Base-by-base conservation (phyloP, 2,329 filamentous ascomycete genomes). In the Chrysoporthe cubensis region DNA sequence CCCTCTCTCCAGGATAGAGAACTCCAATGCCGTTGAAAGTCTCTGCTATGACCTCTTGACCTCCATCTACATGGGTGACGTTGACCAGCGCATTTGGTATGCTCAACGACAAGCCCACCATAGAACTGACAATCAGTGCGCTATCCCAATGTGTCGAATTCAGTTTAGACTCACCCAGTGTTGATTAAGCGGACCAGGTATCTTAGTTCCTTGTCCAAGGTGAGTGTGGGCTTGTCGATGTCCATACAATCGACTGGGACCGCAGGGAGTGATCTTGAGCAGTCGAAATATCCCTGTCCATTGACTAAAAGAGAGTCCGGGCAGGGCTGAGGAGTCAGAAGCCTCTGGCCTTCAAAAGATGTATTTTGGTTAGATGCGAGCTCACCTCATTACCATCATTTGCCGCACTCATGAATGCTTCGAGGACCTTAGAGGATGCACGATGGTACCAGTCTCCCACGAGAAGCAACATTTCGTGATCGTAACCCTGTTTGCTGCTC, bases 301-400 rank as follows among this genome's bases (percentile, higher is more conserved):
- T 85, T 85, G 40, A 85, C 72, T 0, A 85, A 70, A 1, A 85
- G 69, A 0, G 81, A 83, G 64, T 84, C 81, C 1, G 83, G 83
- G 9, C 81, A 80, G 3, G 83, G 83, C 80, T 84, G 65, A 26
- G 26, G 48, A 11, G 37, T 54, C 4, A 50, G 14, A 32, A 11
- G 2, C 42, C 37, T 59, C 5, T 11, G 44, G 5, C 26, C 26
- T 26, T 26, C 2, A 26, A 26, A 26, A 26, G 26, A n/a, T n/a
- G 18, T 7, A 48, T 48, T n/a, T n/a, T n/a, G 44, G 4, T 48
- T 2, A 6, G 16, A 48, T 8, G 2, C 32, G 11, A 32, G 37
- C 66, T 13, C 7, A 65, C 61, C 54, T 68, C 66, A 40, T 54
- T 61, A 2, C 66, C 66, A 26, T 62, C 64, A 16, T 42, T 50